Evolutionary conservation across 129 eudicot genomes (phyloP).

Genomic region (Scalesia atractyloides): DNA sequence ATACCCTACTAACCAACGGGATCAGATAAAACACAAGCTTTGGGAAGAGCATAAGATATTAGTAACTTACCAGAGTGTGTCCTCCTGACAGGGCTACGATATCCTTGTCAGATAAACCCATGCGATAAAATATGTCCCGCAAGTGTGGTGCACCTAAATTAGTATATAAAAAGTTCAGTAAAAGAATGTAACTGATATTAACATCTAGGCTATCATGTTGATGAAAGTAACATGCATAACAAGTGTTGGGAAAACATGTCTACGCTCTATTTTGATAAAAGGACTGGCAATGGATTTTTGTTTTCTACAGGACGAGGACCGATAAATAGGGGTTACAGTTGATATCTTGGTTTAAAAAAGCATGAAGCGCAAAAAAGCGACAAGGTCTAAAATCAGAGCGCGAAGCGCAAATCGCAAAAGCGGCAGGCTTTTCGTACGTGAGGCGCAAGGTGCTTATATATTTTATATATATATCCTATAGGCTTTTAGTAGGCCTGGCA

Average conservation of each 20-base stretch:
- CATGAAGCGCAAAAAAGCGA: too few species aligned
- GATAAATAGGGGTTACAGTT: neutral
- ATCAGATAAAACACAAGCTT: neutral
- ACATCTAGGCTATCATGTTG: neutral
- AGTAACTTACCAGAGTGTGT: constrained; percentile 80
- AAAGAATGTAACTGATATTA: constrained; percentile 20
- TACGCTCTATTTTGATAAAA: too few species aligned
- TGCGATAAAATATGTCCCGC: constrained; percentile 83
- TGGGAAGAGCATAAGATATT: constrained; percentile 15
- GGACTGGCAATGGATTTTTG: neutral
- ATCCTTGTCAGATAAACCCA: constrained; percentile 95
- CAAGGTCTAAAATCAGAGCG: too few species aligned
- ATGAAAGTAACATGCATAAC: constrained; percentile 4
- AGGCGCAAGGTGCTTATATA: too few species aligned
- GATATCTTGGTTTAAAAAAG: too few species aligned
- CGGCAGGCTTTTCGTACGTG: too few species aligned
- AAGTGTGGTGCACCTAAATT: constrained; percentile 79
- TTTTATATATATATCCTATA: too few species aligned
- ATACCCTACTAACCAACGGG: too few species aligned
- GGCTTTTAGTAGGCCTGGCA: too few species aligned
- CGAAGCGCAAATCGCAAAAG: too few species aligned
- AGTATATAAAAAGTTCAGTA: constrained; percentile 18
- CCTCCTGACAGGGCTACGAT: constrained; percentile 97
- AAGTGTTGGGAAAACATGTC: neutral
- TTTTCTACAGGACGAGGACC: neutral